A percentile compares a stretch with the other conserved stretches of the same genome.
Conservation (phyloP, 441 rosid genomes). For the Bocquillonia castaneifolia region DNA sequence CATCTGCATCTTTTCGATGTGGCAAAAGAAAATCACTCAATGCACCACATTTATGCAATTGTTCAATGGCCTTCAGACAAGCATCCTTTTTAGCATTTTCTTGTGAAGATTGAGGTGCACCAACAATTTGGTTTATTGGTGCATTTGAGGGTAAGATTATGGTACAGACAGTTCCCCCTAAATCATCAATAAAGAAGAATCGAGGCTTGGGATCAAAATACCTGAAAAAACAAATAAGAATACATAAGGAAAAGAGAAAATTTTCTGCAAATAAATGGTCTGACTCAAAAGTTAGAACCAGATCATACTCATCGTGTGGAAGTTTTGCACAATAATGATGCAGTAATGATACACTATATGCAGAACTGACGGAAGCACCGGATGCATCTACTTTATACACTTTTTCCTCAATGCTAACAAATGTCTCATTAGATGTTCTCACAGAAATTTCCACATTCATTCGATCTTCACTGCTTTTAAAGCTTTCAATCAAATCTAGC, state of each 20-base stretch:
- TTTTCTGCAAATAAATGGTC: neutral
- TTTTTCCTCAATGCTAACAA: constrained; percentile 48
- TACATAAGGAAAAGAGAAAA: constrained; percentile 5
- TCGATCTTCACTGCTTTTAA: constrained; percentile 51
- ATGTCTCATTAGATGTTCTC: constrained; percentile 59
- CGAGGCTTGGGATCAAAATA: constrained; percentile 77
- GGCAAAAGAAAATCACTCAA: constrained; percentile 70
- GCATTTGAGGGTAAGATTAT: constrained; percentile 81
- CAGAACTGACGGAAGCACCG: constrained; percentile 80
- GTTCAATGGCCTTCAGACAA: constrained; percentile 74
- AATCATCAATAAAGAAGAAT: constrained; percentile 66
- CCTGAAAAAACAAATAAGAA: constrained; percentile 44
- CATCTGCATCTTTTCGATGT: constrained; percentile 33
- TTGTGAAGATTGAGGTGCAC: constrained; percentile 56
- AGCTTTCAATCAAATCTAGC: constrained; percentile 60
- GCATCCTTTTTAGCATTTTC: constrained; percentile 88
- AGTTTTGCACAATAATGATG: constrained; percentile 85
- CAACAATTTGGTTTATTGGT: constrained; percentile 54
- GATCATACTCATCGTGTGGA: constrained; percentile 87
- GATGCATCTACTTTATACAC: constrained; percentile 66
- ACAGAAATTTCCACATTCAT: constrained; percentile 72
- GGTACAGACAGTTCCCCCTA: constrained; percentile 67
- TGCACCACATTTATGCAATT: constrained; percentile 79
- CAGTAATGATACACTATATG: constrained; percentile 75
- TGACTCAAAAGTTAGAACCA: constrained; percentile 23